Base-by-base conservation (phyloP, 192 early-diverging fungal genomes). In the Umbelopsis ramanniana region DNA sequence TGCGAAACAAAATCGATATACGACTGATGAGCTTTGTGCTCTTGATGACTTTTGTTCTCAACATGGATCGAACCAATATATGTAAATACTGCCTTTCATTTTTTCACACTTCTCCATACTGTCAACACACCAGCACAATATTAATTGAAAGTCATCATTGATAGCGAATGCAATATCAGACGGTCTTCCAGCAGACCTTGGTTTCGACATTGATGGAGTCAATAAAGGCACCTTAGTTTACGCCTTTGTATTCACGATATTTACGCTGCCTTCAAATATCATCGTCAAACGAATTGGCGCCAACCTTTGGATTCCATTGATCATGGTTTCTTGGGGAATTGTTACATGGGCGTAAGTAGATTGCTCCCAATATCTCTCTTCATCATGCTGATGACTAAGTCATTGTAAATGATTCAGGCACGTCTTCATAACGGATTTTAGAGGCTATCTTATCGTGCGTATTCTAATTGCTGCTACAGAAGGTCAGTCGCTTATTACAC, bases 221-320 rank as follows among this genome's bases (percentile, higher is more conserved):
- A 78, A 81, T 52, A 77, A 75, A 10, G 77, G 72, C 6, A 83
- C 80, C 4, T 45, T 87, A 35, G 74, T 88, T n/a, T 72, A 84
- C 23, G 38, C 84, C 40, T 75, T 79, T 43, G 46, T 69, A n/a
- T 74, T 74, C 37, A 74, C 77, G 45, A 23, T 76, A 33, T 77
- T 84, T 52, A 80, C 83, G 33, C 69, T 88, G 15, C 78, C 84
- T 4, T 86, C 86, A 47, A 82, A 85, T 40, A 63, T 88, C 54
- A 71, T 88, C 45, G 78, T 83, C 10, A 79, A 81, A 33, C 74
- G 75, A 19, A 50, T 87, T 11, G 86, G 86, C 37, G 67, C 86
- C 26, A 76, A 87, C 29, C 74, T 74, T 37, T 88, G 86, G 82
- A 79, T 88, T 45, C 84, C 86, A 0, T 68, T 87, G 29, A 69